A percentile compares a stretch with the other conserved stretches of the same genome.
Conservation (phyloP, 768 basidiomycete genomes). For the Gelatoporia subvermispora region DNA sequence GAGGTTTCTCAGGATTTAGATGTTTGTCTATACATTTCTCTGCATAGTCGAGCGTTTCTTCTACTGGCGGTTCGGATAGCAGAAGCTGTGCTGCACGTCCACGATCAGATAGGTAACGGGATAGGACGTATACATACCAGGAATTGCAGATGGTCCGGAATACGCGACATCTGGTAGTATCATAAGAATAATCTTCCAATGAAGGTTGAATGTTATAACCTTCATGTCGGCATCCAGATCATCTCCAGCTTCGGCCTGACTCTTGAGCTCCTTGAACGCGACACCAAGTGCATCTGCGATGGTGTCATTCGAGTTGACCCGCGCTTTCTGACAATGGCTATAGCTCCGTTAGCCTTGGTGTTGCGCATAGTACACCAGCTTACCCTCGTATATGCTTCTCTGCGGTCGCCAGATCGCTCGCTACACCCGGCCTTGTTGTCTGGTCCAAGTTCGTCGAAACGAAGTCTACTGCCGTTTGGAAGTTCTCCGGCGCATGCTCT, state of each 20-base stretch:
- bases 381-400: constrained; percentile 56
- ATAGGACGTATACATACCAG: constrained; percentile 41
- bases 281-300: constrained; percentile 56
- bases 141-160: constrained; percentile 72
- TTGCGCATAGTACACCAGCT: constrained; percentile 5
- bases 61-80: constrained; percentile 50
- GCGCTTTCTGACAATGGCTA: constrained; percentile 48
- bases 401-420: constrained; percentile 50
- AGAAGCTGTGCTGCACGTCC: constrained; percentile 36
- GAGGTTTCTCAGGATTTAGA: constrained; percentile 36
- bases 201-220: constrained; percentile 27
- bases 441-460: constrained; percentile 57
- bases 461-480: constrained; percentile 48
- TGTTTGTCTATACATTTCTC: constrained; percentile 45
- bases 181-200: constrained; percentile 3
- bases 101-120: background rate
- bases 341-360: background rate
- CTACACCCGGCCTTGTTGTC: constrained; percentile 50
- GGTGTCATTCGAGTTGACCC: constrained; percentile 57
- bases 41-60: constrained; percentile 48
- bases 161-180: constrained; percentile 40
- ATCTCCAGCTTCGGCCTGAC: constrained; percentile 39
- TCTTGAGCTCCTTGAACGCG: constrained; percentile 48
- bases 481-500: constrained; percentile 38
- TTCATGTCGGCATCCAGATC: constrained; percentile 68